Evolutionary conservation across 805 yeast genomes (phyloP).

Genomic region (Zygosaccharomyces lentus): DNA sequence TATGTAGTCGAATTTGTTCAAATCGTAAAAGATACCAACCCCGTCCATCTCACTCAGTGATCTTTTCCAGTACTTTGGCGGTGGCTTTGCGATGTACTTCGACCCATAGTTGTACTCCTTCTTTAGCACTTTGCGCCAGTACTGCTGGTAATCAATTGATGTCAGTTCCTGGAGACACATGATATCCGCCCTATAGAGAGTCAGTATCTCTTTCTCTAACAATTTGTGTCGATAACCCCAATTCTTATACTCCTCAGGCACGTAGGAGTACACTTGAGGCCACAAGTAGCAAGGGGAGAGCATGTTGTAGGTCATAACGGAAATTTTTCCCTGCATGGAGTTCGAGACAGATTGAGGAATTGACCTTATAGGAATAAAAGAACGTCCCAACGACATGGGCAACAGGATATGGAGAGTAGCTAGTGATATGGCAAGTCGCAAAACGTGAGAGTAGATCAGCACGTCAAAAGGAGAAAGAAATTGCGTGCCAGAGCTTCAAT

Average conservation of each 20-base stretch:
- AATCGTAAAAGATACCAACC: conserved; percentile 50
- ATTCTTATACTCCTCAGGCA: conserved; percentile 43
- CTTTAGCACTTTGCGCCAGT: conserved; percentile 38
- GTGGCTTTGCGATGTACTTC: conserved; percentile 45
- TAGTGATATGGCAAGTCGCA: not conserved
- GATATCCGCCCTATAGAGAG: conserved; percentile 43
- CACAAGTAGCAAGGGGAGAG: conserved; percentile 56
- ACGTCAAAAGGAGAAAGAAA: too few relatives aligned
- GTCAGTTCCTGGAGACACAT: conserved; percentile 60
- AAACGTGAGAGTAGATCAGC: not conserved
- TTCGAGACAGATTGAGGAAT: conserved; percentile 7
- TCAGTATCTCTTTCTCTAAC: conserved; percentile 37
- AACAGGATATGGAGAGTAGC: not conserved
- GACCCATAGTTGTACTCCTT: conserved; percentile 42
- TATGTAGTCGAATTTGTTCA: conserved; percentile 42
- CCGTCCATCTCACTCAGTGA: conserved; percentile 52
- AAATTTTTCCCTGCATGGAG: conserved; percentile 21
- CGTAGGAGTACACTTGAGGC: conserved; percentile 51
- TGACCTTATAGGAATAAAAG: conserved; percentile 13
- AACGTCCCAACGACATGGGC: conserved; percentile 10
- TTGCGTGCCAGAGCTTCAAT: not conserved
- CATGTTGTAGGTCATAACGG: conserved; percentile 44
- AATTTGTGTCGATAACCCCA: conserved; percentile 49
- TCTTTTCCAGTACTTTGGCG: conserved; percentile 51
- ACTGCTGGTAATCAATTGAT: conserved; percentile 36